Percentiles rank a stretch among this genome's conserved stretches.
phyloP scores from a whole-genome alignment of 306 rosid genomes.

The Citrullus mucosospermus region DNA sequence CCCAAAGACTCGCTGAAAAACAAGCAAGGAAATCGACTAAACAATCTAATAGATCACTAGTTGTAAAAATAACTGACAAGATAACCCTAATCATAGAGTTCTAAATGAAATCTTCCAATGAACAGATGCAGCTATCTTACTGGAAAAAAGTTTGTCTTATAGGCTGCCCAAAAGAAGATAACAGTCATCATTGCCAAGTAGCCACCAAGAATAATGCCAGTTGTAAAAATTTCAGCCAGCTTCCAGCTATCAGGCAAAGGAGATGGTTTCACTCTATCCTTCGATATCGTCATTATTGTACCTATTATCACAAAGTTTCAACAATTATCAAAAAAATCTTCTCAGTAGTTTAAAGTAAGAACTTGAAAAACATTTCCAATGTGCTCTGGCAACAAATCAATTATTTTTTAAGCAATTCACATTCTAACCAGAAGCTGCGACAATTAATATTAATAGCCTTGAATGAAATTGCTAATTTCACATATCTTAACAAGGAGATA shows the following conservation, averaged over 20 bases:
- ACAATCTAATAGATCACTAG: background rate
- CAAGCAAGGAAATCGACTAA: constrained; percentile 4
- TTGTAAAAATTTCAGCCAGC: constrained; percentile 82
- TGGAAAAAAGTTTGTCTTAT: constrained; percentile 85
- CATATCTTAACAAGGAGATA: background rate
- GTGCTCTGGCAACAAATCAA: background rate
- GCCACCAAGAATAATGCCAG: constrained; percentile 83
- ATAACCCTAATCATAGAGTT: background rate
- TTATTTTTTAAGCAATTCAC: background rate
- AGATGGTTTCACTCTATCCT: constrained; percentile 93
- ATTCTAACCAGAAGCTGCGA: background rate
- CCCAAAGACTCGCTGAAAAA: constrained; percentile 64
- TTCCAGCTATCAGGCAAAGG: constrained; percentile 99
- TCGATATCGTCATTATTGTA: constrained; percentile 94
- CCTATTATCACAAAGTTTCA: constrained; percentile 30
- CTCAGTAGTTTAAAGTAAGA: background rate
- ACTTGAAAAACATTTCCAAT: background rate
- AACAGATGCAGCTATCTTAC: constrained; percentile 29
- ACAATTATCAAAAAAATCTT: background rate
- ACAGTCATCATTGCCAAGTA: constrained; percentile 99
- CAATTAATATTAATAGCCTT: background rate
- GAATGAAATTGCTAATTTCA: background rate
- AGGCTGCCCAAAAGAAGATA: constrained; percentile 95
- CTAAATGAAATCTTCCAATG: background rate
- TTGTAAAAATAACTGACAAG: background rate